phyloP scores from a whole-genome alignment of 1,139 yeast genomes.

The Geotrichum restrictum region DNA sequence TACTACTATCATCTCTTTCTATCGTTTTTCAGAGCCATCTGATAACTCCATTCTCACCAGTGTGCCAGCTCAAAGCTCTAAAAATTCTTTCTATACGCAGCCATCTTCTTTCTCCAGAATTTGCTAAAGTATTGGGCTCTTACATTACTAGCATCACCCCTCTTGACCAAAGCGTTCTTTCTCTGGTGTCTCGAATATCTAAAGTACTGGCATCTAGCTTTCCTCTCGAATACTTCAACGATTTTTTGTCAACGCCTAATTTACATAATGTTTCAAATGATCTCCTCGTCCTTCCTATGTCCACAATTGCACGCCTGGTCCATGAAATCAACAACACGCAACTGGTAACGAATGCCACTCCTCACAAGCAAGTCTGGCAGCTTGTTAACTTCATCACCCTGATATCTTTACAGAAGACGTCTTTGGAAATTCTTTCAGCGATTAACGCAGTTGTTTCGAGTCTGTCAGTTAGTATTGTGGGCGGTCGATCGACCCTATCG shows the following conservation, averaged over 20 bases:
- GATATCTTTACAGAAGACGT: neutral
- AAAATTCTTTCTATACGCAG: neutral
- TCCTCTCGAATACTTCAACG: slow-evolving; percentile 11
- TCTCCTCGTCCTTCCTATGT: neutral
- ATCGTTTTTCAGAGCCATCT: neutral
- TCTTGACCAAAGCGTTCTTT: neutral
- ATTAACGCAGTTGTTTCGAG: neutral
- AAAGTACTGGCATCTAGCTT: slow-evolving; percentile 1
- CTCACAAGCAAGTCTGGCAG: slow-evolving; percentile 7
- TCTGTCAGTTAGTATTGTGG: slow-evolving; percentile 1
- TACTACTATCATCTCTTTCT: neutral
- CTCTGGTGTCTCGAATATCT: neutral
- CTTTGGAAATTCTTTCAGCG: neutral
- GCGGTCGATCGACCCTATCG: neutral
- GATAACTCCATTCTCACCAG: neutral
- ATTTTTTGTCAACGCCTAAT: slow-evolving; percentile 8
- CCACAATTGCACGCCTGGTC: neutral
- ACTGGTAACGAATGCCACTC: neutral
- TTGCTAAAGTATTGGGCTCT: neutral
- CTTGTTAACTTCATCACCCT: slow-evolving; percentile 11
- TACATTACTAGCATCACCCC: neutral
- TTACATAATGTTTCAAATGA: slow-evolving; percentile 4
- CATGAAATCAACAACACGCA: neutral
- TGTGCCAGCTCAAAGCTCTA: slow-evolving; percentile 7
- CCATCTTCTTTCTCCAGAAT: neutral